These are phyloP conservation scores for Pichia thaimueangensis DNA, from an alignment of 805 yeast species.

Conservation along the genomic window DNA sequence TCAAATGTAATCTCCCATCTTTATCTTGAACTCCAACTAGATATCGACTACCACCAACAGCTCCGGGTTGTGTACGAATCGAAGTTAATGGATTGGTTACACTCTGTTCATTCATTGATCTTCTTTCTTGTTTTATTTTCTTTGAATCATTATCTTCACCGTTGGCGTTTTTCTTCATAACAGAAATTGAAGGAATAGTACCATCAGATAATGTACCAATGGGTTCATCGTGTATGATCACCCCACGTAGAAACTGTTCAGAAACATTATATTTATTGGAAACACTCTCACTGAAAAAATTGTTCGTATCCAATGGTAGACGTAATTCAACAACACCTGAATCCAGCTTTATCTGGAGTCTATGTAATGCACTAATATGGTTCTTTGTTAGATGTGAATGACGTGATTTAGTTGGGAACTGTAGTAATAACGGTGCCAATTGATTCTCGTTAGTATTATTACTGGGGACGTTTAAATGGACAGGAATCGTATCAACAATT, in stretches of 20 bases:
- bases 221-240: slow-evolving; percentile 41
- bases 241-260: slow-evolving; percentile 66
- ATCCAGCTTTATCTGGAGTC: slow-evolving; percentile 43
- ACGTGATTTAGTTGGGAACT: slow-evolving; percentile 53
- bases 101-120: background rate
- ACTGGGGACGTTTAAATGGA: slow-evolving; percentile 38
- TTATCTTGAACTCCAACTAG: slow-evolving; percentile 32
- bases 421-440: slow-evolving; percentile 38
- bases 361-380: slow-evolving; percentile 3
- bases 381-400: slow-evolving; percentile 7
- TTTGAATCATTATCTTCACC: background rate
- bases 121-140: background rate
- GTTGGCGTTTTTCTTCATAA: background rate
- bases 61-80: slow-evolving; percentile 16
- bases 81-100: slow-evolving; percentile 1
- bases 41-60: slow-evolving; percentile 26
- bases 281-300: slow-evolving; percentile 61
- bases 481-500: slow-evolving; percentile 53
- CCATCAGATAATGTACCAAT: slow-evolving; percentile 27
- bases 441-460: slow-evolving; percentile 10
- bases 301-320: slow-evolving; percentile 61
- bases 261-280: slow-evolving; percentile 50
- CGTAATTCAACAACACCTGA: slow-evolving; percentile 68
- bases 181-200: slow-evolving; percentile 1
- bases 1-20: slow-evolving; percentile 46